phyloP scores from a whole-genome alignment of 352 stramenopile genomes.

The Pythium aristosporum region DNA sequence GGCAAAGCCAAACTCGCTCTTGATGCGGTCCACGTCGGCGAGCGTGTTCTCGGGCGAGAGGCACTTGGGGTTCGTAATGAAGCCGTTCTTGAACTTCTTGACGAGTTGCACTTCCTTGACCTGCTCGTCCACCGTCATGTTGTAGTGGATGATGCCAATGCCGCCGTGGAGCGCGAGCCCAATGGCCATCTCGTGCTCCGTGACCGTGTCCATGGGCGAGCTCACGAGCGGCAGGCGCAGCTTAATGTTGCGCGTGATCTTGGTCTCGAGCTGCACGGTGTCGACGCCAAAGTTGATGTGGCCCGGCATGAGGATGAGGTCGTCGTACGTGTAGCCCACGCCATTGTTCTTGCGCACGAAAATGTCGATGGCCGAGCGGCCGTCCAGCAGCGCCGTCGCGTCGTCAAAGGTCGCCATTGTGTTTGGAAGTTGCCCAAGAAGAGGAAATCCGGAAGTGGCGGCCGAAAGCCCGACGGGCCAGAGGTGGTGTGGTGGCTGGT shows the following conservation, averaged over 20 bases:
- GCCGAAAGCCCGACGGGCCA: no score
- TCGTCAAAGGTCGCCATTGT: conserved; percentile 46
- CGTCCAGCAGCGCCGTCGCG: conserved; percentile 56
- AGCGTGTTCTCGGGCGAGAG: conserved; percentile 96
- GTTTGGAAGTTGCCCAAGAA: neutral
- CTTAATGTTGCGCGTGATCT: conserved; percentile 93
- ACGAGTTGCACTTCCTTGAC: conserved; percentile 92
- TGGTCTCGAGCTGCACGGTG: conserved; percentile 95
- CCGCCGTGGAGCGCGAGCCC: conserved; percentile 98
- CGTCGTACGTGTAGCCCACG: conserved; percentile 70
- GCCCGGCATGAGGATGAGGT: conserved; percentile 79
- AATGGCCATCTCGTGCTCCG: conserved; percentile 99
- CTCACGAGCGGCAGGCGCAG: conserved; percentile 96
- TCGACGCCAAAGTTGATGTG: conserved; percentile 95
- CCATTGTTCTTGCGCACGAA: conserved; percentile 87
- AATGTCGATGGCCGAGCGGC: conserved; percentile 76
- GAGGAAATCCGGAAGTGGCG: conserved; percentile 31
- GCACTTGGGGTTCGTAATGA: conserved; percentile 98
- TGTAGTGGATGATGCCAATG: conserved; percentile 99
- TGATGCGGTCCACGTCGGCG: conserved; percentile 95
- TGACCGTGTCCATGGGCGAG: conserved; percentile 99
- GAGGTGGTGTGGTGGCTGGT: conserved; percentile 3
- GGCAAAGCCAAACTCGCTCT: conserved; percentile 95
- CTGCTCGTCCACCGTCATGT: conserved; percentile 98
- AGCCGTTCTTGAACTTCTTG: conserved; percentile 99